Conservation (phyloP, 371 early-diverging fungal genomes). For the Syncephalastrum racemosum region DNA sequence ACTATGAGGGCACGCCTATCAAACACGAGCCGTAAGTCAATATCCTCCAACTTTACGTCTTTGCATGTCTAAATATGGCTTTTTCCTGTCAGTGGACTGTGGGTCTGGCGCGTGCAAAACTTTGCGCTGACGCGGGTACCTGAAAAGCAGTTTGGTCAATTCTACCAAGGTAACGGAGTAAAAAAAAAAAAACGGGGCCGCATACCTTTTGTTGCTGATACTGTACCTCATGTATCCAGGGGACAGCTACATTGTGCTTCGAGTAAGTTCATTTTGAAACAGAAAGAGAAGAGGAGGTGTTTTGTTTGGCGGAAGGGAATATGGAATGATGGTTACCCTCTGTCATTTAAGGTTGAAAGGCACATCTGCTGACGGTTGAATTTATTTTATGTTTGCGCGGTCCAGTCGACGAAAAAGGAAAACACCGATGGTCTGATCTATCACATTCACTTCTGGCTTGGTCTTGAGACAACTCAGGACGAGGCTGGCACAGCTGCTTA, state of each 20-base stretch:
- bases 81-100: constrained; percentile 52
- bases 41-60: background rate
- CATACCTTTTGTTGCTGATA: background rate
- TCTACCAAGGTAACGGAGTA: constrained; percentile 60
- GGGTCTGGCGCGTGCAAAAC: constrained; percentile 82
- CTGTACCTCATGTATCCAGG: constrained; percentile 27
- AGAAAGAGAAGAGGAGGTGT: constrained; percentile 3
- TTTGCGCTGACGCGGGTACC: constrained; percentile 72
- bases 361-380: too few relatives aligned
- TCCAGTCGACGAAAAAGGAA: constrained; percentile 66
- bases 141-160: constrained; percentile 63
- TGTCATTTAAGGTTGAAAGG: background rate
- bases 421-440: constrained; percentile 62
- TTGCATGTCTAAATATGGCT: background rate
- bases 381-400: too few relatives aligned
- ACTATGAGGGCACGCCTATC: constrained; percentile 48
- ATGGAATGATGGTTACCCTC: background rate
- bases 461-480: constrained; percentile 70
- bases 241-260: constrained; percentile 78
- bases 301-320: background rate
- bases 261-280: constrained; percentile 40
- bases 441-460: constrained; percentile 88
- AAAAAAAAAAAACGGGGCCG: background rate
- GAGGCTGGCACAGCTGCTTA: constrained; percentile 90
- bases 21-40: constrained; percentile 47